phyloP scores from a whole-genome alignment of 768 basidiomycete genomes.

The Roridomyces roridus region DNA sequence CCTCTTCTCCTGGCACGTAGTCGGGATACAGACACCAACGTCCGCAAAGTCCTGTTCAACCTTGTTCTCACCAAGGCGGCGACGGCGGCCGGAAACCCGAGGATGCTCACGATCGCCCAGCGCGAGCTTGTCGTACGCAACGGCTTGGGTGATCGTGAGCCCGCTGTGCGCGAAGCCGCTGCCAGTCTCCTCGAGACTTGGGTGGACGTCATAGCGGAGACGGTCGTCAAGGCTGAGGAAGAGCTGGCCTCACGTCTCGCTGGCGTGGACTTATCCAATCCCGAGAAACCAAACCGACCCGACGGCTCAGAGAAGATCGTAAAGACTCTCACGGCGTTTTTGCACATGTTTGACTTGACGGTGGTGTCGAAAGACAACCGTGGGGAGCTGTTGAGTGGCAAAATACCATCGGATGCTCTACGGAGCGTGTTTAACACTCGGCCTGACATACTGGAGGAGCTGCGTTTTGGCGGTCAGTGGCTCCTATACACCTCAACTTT shows the following conservation, averaged over 20 bases:
- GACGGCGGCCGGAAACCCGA: constrained; percentile 67
- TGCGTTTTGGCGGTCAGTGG: constrained; percentile 77
- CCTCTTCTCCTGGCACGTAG: constrained; percentile 74
- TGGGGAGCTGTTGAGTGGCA: constrained; percentile 9
- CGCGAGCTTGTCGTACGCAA: constrained; percentile 79
- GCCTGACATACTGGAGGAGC: constrained; percentile 66
- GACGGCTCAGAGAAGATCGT: constrained; percentile 26
- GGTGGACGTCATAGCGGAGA: constrained; percentile 64
- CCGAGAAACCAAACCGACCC: constrained; percentile 23
- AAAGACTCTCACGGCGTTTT: constrained; percentile 52
- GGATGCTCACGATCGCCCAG: constrained; percentile 70
- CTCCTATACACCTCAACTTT: not conserved
- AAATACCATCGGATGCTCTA: constrained; percentile 74
- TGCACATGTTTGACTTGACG: constrained; percentile 64
- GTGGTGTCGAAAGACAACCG: constrained; percentile 44
- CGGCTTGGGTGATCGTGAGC: constrained; percentile 88
- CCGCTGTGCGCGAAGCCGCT: constrained; percentile 72
- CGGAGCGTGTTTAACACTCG: constrained; percentile 72
- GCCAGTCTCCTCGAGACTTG: constrained; percentile 75
- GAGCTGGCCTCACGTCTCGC: constrained; percentile 25
- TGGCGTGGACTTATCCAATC: constrained; percentile 29
- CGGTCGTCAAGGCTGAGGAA: constrained; percentile 39
- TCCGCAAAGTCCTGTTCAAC: constrained; percentile 78
- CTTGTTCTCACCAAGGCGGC: constrained; percentile 48
- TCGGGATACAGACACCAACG: constrained; percentile 76